Conservation (phyloP, 495 filamentous ascomycete species). For the Penicillium goetzii region DNA sequence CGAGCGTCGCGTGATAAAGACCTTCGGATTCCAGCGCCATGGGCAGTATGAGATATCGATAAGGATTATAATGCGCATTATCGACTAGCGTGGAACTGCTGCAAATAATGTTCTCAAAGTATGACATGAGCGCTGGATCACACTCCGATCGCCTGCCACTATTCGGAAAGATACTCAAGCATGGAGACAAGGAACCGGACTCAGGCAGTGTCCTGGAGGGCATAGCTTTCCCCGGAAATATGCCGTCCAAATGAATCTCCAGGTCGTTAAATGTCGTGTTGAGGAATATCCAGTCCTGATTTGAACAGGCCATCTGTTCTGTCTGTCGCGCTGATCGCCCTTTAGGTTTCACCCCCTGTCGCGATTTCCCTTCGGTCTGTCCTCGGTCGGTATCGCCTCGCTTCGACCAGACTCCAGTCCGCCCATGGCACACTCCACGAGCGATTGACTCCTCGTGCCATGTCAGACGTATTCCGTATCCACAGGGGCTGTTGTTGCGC, state of each 20-base stretch:
- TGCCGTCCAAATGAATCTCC: conserved; percentile 26
- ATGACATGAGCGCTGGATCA: conserved; percentile 27
- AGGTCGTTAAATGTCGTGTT: conserved; percentile 31
- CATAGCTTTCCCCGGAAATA: not conserved
- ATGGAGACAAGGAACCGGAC: conserved; percentile 1
- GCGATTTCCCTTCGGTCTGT: not conserved
- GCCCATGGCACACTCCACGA: conserved; percentile 32
- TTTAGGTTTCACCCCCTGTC: not conserved
- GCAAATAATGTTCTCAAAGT: conserved; percentile 31
- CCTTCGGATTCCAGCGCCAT: conserved; percentile 33
- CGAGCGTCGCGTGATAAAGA: conserved; percentile 32
- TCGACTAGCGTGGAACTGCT: conserved; percentile 33
- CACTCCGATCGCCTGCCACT: conserved; percentile 14
- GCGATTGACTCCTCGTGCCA: conserved; percentile 35
- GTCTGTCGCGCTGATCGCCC: not conserved
- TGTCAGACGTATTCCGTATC: conserved; percentile 28
- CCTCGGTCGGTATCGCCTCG: conserved; percentile 7
- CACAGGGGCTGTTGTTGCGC: conserved; percentile 23
- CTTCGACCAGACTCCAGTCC: conserved; percentile 32
- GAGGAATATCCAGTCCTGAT: conserved; percentile 24
- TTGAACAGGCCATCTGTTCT: not conserved
- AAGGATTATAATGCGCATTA: conserved; percentile 31
- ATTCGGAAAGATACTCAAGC: conserved; percentile 11
- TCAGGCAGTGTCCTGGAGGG: not conserved
- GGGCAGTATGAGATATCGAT: conserved; percentile 34